Conservation (phyloP, 2,329 filamentous ascomycete genomes). For the Colletotrichum theobromicola region DNA sequence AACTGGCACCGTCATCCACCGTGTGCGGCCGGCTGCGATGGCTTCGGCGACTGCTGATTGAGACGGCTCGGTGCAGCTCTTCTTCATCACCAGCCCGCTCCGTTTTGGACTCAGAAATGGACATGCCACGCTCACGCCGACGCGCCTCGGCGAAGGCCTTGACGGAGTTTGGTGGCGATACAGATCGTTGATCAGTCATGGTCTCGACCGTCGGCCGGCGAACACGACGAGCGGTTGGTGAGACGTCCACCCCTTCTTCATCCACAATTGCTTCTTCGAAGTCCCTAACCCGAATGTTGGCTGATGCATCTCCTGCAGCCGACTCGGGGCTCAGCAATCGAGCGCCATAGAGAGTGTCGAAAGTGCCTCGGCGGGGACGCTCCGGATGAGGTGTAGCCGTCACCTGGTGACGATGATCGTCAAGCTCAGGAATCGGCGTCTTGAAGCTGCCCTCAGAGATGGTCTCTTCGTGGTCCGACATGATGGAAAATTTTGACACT, state of each 20-base stretch:
- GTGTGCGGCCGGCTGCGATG: slow-evolving; percentile 62
- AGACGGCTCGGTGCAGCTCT: slow-evolving; percentile 73
- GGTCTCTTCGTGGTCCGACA: slow-evolving; percentile 72
- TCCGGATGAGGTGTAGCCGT: slow-evolving; percentile 65
- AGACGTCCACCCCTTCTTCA: slow-evolving; percentile 64
- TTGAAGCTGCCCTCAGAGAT: slow-evolving; percentile 68
- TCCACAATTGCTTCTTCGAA: slow-evolving; percentile 88
- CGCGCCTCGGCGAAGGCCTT: slow-evolving; percentile 95
- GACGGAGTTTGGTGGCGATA: slow-evolving; percentile 94
- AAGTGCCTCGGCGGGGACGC: slow-evolving; percentile 71
- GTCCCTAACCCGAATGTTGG: slow-evolving; percentile 68
- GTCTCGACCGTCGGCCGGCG: slow-evolving; percentile 65
- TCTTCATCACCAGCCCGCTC: slow-evolving; percentile 48
- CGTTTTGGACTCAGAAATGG: slow-evolving; percentile 52
- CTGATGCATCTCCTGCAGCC: slow-evolving; percentile 19
- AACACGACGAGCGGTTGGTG: slow-evolving; percentile 47
- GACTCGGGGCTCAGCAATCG: slow-evolving; percentile 47
- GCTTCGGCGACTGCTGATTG: slow-evolving; percentile 69
- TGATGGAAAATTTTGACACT: slow-evolving; percentile 48
- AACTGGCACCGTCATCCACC: slow-evolving; percentile 64
- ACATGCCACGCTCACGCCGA: slow-evolving; percentile 78
- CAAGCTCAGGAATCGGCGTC: slow-evolving; percentile 79
- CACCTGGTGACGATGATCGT: slow-evolving; percentile 81
- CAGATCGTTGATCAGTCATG: slow-evolving; percentile 65
- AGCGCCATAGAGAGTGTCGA: slow-evolving; percentile 70